These are phyloP conservation scores for Berberis thunbergii DNA, from an alignment of 164 flowering plant species.

Conservation along the genomic window DNA sequence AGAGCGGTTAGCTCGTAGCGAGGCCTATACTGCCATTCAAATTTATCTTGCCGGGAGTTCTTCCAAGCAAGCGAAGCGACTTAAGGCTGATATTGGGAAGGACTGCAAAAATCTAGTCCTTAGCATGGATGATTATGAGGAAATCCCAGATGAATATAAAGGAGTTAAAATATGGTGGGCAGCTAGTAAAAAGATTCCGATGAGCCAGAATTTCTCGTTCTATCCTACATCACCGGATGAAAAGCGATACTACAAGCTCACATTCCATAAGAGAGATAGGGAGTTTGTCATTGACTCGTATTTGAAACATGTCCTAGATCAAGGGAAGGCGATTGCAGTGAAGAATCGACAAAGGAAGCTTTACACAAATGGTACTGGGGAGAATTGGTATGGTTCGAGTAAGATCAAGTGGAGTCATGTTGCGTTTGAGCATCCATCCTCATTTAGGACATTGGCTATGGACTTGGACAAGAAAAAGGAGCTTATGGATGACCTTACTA, in stretches of 20 bases:
- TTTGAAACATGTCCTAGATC: slow-evolving; percentile 25
- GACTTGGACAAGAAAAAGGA: slow-evolving; percentile 37
- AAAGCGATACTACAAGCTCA: slow-evolving; percentile 17
- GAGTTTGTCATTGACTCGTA: slow-evolving; percentile 22
- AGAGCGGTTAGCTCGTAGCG: slow-evolving; percentile 23
- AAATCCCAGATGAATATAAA: slow-evolving; percentile 34
- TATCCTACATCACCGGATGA: slow-evolving; percentile 19
- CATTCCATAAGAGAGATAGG: slow-evolving; percentile 19
- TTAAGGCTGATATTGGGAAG: slow-evolving; percentile 32
- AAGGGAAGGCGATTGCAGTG: slow-evolving; percentile 26
- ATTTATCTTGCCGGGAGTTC: slow-evolving; percentile 32
- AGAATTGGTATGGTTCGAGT: slow-evolving; percentile 6
- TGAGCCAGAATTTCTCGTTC: slow-evolving; percentile 7
- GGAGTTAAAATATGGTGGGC: slow-evolving; percentile 45
- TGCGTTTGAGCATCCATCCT: slow-evolving; percentile 42
- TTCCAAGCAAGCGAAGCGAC: slow-evolving; percentile 26
- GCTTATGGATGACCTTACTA: slow-evolving; percentile 32
- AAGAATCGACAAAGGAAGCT: slow-evolving; percentile 32
- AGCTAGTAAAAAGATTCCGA: slow-evolving; percentile 7
- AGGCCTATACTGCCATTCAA: slow-evolving; percentile 30
- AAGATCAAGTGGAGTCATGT: slow-evolving; percentile 33
- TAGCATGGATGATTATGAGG: slow-evolving; percentile 49
- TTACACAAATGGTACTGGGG: slow-evolving; percentile 22
- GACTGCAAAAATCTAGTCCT: slow-evolving; percentile 27
- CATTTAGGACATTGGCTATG: slow-evolving; percentile 49